phyloP scores from a whole-genome alignment of 108 stramenopile species.

The Stephanodiscus triporus region DNA sequence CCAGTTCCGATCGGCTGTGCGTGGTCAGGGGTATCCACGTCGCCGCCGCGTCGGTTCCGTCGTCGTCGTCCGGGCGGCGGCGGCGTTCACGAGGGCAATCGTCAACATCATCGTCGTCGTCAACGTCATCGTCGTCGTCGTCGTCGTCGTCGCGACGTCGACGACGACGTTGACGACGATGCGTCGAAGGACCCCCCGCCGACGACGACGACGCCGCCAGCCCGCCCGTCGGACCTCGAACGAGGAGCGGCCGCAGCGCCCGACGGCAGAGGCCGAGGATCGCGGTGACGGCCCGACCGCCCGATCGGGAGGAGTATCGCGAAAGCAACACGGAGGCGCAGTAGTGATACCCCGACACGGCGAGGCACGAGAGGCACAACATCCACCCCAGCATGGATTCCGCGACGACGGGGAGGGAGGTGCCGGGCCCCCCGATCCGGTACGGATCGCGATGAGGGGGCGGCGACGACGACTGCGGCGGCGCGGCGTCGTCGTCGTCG shows the following conservation, averaged over 20 bases:
- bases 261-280: conserved; percentile 2
- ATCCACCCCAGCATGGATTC: conserved; percentile 50
- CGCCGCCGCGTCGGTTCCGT: background rate
- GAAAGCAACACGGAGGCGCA: conserved; percentile 13
- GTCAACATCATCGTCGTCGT: background rate
- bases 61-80: background rate
- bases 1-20: conserved; percentile 40
- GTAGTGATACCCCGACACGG: conserved; percentile 53
- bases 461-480: conserved; percentile 1
- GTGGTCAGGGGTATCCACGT: conserved; percentile 53
- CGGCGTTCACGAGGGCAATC: background rate
- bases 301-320: too few species aligned
- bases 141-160: too few species aligned
- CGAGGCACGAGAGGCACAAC: conserved; percentile 49
- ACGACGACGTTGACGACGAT: background rate
- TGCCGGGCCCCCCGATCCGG: conserved; percentile 51
- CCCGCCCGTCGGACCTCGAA: background rate
- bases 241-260: background rate
- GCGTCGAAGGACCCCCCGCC: background rate
- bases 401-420: conserved; percentile 29
- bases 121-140: background rate
- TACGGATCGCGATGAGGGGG: conserved; percentile 1
- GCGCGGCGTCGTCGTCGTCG: conserved; percentile 7
- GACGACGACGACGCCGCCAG: background rate
- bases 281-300: too few species aligned